Percentiles rank a stretch among this genome's conserved stretches.
These are phyloP conservation scores for Phytophthora fragariaefolia DNA, from an alignment of 352 stramenopile genomes.

Conservation along the genomic window DNA sequence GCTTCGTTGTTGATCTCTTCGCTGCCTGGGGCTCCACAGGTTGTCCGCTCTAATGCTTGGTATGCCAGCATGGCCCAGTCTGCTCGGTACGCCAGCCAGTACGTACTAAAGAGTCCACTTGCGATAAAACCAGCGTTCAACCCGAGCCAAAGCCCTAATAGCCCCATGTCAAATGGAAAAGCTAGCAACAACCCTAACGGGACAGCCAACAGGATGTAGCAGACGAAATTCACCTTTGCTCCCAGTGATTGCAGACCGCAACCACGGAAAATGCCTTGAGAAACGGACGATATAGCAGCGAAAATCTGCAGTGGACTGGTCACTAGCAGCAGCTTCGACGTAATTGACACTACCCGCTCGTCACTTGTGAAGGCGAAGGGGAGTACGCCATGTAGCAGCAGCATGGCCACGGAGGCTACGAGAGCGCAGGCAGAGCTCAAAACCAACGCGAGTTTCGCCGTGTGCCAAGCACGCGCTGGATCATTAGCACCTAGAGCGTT, in stretches of 20 bases:
- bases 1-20: constrained; percentile 15
- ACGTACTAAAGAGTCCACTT: constrained; percentile 71
- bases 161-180: constrained; percentile 62
- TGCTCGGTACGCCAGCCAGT: constrained; percentile 66
- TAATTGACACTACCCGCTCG: constrained; percentile 52
- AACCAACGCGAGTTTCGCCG: constrained; percentile 64
- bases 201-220: constrained; percentile 85
- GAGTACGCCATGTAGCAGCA: constrained; percentile 56
- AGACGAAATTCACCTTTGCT: constrained; percentile 87
- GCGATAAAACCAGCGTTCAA: constrained; percentile 70
- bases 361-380: constrained; percentile 74
- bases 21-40: constrained; percentile 2
- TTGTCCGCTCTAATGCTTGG: constrained; percentile 63
- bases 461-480: constrained; percentile 68
- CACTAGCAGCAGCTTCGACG: constrained; percentile 67
- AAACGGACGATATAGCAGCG: constrained; percentile 68
- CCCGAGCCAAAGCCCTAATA: constrained; percentile 86
- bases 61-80: constrained; percentile 79
- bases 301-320: constrained; percentile 87
- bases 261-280: constrained; percentile 84
- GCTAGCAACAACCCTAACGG: constrained; percentile 78
- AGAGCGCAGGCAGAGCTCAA: constrained; percentile 52
- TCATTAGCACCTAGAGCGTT: constrained; percentile 89
- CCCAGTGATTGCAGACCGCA: constrained; percentile 83
- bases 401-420: constrained; percentile 63